Evolutionary conservation across 768 basidiomycete species (phyloP).

Genomic region (Suillus subaureus): DNA sequence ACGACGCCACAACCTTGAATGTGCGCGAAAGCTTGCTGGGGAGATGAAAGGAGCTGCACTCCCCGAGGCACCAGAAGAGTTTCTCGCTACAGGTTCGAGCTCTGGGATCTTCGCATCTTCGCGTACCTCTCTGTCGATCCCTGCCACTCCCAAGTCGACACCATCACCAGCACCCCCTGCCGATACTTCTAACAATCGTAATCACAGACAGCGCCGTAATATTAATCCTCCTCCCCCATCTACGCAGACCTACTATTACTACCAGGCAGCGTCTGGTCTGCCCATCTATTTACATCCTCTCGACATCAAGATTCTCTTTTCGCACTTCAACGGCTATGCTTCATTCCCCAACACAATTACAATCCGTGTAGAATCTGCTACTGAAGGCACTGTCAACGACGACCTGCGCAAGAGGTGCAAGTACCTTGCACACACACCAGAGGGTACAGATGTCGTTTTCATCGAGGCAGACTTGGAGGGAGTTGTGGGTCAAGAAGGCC

Average conservation of each 20-base stretch:
- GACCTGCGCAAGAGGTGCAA: slow-evolving; percentile 94
- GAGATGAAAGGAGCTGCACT: slow-evolving; percentile 15
- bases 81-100: slow-evolving; percentile 40
- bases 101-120: slow-evolving; percentile 27
- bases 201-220: slow-evolving; percentile 68
- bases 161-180: slow-evolving; percentile 12
- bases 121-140: slow-evolving; percentile 16
- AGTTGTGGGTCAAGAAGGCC: slow-evolving; percentile 74
- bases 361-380: slow-evolving; percentile 75
- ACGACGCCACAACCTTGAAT: slow-evolving; percentile 33
- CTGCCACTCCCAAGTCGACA: slow-evolving; percentile 15
- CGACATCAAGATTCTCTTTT: slow-evolving; percentile 89
- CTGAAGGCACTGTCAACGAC: slow-evolving; percentile 85
- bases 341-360: slow-evolving; percentile 83
- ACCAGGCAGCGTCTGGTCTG: slow-evolving; percentile 90
- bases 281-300: slow-evolving; percentile 94
- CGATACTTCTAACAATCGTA: slow-evolving; percentile 36
- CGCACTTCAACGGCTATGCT: slow-evolving; percentile 79
- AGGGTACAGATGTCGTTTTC: slow-evolving; percentile 92
- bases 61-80: slow-evolving; percentile 58
- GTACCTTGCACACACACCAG: slow-evolving; percentile 90
- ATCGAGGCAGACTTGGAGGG: slow-evolving; percentile 82
- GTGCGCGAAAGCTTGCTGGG: slow-evolving; percentile 25
- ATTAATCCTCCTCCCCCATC: slow-evolving; percentile 86
- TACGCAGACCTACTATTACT: slow-evolving; percentile 92